Evolutionary conservation across 2,329 filamentous ascomycete genomes (phyloP).

Genomic region (Alternaria novae-zelandiae): DNA sequence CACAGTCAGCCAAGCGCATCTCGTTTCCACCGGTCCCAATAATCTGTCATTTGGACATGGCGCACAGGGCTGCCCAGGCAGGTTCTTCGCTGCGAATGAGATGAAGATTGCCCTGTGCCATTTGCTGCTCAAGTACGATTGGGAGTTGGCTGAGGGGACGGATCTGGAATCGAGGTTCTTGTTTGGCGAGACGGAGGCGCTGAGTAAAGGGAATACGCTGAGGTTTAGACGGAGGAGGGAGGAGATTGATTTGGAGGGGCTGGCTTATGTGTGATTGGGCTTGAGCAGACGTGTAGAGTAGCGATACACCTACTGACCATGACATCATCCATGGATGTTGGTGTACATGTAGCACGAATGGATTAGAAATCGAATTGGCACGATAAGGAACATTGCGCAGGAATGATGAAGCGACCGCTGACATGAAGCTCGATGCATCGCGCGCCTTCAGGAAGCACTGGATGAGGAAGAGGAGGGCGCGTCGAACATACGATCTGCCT

Average conservation of each 20-base stretch:
- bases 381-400: too few species aligned
- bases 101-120: slow-evolving; percentile 23
- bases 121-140: slow-evolving; percentile 24
- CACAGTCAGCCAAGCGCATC: neutral
- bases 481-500: too few species aligned
- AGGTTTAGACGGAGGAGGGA: neutral
- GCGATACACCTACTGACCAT: neutral
- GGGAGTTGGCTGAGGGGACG: neutral
- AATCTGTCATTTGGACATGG: slow-evolving; percentile 25
- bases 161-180: neutral
- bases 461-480: too few species aligned
- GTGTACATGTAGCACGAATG: too few species aligned
- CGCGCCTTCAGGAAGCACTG: too few species aligned
- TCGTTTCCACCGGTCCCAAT: neutral
- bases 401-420: too few species aligned
- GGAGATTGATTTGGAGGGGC: neutral
- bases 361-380: too few species aligned
- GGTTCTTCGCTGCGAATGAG: slow-evolving; percentile 30
- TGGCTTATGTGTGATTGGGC: neutral
- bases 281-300: neutral
- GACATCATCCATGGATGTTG: too few species aligned
- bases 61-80: slow-evolving; percentile 15
- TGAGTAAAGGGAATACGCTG: neutral
- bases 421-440: too few species aligned
- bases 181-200: neutral